Percentiles rank a stretch among this genome's conserved stretches.
phyloP scores from a whole-genome alignment of 169 alveolate genomes.

The Babesia bovis region DNA sequence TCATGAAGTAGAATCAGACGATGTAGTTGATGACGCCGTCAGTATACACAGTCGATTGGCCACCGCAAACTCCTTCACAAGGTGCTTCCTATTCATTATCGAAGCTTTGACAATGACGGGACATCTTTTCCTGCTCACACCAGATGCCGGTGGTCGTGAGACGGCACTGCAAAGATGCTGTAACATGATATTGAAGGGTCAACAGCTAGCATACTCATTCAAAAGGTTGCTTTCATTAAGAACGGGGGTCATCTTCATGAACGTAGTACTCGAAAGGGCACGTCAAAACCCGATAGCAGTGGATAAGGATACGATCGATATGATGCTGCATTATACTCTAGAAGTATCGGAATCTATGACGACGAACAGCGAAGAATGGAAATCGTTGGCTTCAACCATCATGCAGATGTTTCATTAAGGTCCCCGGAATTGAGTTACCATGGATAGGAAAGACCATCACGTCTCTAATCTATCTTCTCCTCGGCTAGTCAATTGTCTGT shows the following conservation, averaged over 20 bases:
- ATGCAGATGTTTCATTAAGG: slow-evolving; percentile 39
- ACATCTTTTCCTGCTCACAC: slow-evolving; percentile 44
- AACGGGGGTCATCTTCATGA: slow-evolving; percentile 56
- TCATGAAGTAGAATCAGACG: background rate
- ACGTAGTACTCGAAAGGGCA: slow-evolving; percentile 52
- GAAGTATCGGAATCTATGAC: slow-evolving; percentile 53
- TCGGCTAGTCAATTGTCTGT: no score
- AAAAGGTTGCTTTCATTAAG: slow-evolving; percentile 26
- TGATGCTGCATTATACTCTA: slow-evolving; percentile 62
- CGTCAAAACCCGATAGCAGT: slow-evolving; percentile 40
- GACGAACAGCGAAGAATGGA: slow-evolving; percentile 52
- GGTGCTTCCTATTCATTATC: slow-evolving; percentile 40
- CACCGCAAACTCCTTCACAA: slow-evolving; percentile 30
- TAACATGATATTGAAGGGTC: slow-evolving; percentile 23
- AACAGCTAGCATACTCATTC: slow-evolving; percentile 27
- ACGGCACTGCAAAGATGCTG: slow-evolving; percentile 60
- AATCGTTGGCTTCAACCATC: slow-evolving; percentile 59
- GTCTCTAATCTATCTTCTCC: no score
- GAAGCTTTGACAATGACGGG: slow-evolving; percentile 61
- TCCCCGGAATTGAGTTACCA: no score
- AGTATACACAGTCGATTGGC: slow-evolving; percentile 25
- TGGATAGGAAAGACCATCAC: no score
- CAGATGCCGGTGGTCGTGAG: slow-evolving; percentile 49
- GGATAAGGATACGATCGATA: slow-evolving; percentile 55
- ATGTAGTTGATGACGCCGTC: background rate